phyloP scores from a whole-genome alignment of 2,329 filamentous ascomycete species.

The Cladosporium sp. region DNA sequence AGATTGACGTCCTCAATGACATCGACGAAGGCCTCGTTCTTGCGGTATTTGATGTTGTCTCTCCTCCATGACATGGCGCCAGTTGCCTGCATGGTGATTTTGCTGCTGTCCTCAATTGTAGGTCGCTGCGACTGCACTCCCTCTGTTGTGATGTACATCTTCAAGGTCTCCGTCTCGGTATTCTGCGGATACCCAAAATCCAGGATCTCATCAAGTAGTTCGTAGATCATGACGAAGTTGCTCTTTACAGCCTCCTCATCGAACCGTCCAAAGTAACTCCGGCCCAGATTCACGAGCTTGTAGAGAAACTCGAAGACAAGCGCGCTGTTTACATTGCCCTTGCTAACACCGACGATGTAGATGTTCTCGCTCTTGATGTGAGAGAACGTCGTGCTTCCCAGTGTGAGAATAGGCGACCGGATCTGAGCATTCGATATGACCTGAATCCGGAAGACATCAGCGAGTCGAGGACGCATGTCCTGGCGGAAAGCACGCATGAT shows the following conservation, averaged over 20 bases:
- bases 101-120: slow-evolving; percentile 80
- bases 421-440: slow-evolving; percentile 97
- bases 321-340: slow-evolving; percentile 98
- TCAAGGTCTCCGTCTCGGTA: slow-evolving; percentile 95
- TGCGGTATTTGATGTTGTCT: slow-evolving; percentile 96
- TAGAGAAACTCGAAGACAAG: slow-evolving; percentile 98
- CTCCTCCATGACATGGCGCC: slow-evolving; percentile 95
- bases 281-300: slow-evolving; percentile 79
- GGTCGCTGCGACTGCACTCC: slow-evolving; percentile 87
- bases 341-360: slow-evolving; percentile 93
- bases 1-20: slow-evolving; percentile 99
- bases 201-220: slow-evolving; percentile 94
- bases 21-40: slow-evolving; percentile 98
- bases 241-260: slow-evolving; percentile 99
- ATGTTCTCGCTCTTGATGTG: slow-evolving; percentile 99
- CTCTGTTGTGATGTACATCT: slow-evolving; percentile 99
- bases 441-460: slow-evolving; percentile 98
- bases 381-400: slow-evolving; percentile 97
- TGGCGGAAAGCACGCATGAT: slow-evolving; percentile 99
- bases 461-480: slow-evolving; percentile 92
- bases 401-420: slow-evolving; percentile 90
- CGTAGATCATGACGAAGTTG: slow-evolving; percentile 98
- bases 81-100: slow-evolving; percentile 98
- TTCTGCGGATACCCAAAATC: slow-evolving; percentile 99
- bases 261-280: slow-evolving; percentile 97